Evolutionary conservation across 1,284 basidiomycete species (phyloP).

Genomic region (Heterobasidion occidentale): DNA sequence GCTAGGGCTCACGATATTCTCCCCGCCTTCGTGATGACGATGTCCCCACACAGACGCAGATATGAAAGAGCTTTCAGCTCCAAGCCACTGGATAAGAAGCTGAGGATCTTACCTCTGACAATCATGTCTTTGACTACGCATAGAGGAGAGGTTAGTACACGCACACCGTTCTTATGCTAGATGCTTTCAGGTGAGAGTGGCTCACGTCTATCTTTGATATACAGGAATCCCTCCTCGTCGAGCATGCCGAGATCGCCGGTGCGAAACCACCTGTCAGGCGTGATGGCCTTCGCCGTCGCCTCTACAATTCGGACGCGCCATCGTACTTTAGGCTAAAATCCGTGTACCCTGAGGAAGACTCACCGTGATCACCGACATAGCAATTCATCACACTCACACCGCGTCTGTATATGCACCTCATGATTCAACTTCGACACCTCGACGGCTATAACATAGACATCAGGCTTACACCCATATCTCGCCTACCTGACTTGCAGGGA

Average conservation of each 20-base stretch:
- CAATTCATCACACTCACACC: slow-evolving; percentile 51
- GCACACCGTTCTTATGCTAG: neutral
- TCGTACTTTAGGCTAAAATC: neutral
- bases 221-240: slow-evolving; percentile 58
- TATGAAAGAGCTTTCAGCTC: neutral
- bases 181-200: slow-evolving; percentile 4
- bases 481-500: slow-evolving; percentile 33
- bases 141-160: slow-evolving; percentile 1
- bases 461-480: slow-evolving; percentile 51
- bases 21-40: slow-evolving; percentile 26
- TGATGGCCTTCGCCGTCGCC: slow-evolving; percentile 42
- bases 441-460: neutral
- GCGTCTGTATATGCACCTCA: slow-evolving; percentile 20
- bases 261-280: slow-evolving; percentile 51
- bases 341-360: slow-evolving; percentile 5
- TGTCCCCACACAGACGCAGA: too few species aligned
- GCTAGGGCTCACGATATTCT: slow-evolving; percentile 44
- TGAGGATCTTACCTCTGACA: slow-evolving; percentile 34
- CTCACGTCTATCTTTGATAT: slow-evolving; percentile 55
- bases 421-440: too few species aligned
- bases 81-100: neutral
- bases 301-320: slow-evolving; percentile 15
- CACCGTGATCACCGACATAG: slow-evolving; percentile 49
- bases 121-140: slow-evolving; percentile 47
- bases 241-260: slow-evolving; percentile 51